phyloP scores from a whole-genome alignment of 208 protist species.

The Acanthamoeba healyi region DNA sequence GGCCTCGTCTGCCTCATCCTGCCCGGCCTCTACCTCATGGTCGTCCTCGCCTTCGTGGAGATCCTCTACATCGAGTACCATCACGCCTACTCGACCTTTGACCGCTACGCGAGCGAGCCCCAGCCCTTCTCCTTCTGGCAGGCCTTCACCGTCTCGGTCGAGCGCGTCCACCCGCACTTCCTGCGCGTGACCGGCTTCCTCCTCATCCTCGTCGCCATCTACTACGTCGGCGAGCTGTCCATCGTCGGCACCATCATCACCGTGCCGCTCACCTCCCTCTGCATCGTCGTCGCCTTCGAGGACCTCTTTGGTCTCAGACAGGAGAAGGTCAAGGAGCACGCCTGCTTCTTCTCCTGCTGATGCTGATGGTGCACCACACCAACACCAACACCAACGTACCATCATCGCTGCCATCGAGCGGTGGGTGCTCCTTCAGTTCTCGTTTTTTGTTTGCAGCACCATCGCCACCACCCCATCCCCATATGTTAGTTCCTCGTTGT shows the following conservation, averaged over 20 bases:
- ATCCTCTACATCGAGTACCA: conserved; percentile 64
- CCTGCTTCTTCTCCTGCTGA: conserved; percentile 43
- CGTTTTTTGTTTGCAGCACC: too few species aligned
- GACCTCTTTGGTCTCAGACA: conserved; percentile 50
- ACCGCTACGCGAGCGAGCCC: conserved; percentile 35
- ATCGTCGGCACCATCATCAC: conserved; percentile 51
- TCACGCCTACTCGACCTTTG: conserved; percentile 10
- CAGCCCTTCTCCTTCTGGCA: conserved; percentile 66
- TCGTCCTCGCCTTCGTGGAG: conserved; percentile 38
- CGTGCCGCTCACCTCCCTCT: conserved; percentile 38
- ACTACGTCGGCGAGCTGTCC: conserved; percentile 2
- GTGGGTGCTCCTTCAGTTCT: too few species aligned
- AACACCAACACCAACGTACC: too few species aligned
- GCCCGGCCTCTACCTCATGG: conserved; percentile 39
- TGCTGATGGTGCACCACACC: neutral
- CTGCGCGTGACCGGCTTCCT: conserved; percentile 39
- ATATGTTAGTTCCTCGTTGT: too few species aligned
- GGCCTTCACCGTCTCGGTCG: conserved; percentile 40
- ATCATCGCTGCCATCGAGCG: too few species aligned
- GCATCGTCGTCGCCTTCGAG: conserved; percentile 40
- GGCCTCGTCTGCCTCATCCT: conserved; percentile 55
- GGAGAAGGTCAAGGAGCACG: conserved; percentile 44
- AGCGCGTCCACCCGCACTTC: conserved; percentile 57
- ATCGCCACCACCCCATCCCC: too few species aligned
- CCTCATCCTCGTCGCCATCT: conserved; percentile 2